These are phyloP conservation scores for Geotrichum candidum DNA, from an alignment of 1,139 yeast species.

Conservation along the genomic window DNA sequence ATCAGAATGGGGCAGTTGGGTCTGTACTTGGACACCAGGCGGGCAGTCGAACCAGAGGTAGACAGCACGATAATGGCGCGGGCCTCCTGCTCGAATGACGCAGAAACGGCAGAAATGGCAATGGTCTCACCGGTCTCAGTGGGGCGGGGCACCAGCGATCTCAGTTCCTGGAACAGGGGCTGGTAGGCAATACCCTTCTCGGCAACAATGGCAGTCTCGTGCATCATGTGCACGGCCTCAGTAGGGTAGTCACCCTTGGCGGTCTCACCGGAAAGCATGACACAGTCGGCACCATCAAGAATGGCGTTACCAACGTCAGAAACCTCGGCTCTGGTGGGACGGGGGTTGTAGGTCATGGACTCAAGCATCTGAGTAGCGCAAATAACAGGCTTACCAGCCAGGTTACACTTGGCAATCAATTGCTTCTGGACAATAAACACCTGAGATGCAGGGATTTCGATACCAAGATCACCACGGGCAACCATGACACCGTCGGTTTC, in stretches of 20 bases:
- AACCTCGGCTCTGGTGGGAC: constrained; percentile 99
- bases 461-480: constrained; percentile 99
- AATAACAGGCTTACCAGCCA: constrained; percentile 98
- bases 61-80: constrained; percentile 95
- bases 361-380: constrained; percentile 99
- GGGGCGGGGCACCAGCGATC: constrained; percentile 80
- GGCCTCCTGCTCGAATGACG: constrained; percentile 93
- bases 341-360: constrained; percentile 98
- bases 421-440: constrained; percentile 98
- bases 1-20: constrained; percentile 96
- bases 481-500: constrained; percentile 99
- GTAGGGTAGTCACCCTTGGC: constrained; percentile 98
- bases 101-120: constrained; percentile 94
- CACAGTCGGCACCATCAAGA: constrained; percentile 99
- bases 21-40: constrained; percentile 94
- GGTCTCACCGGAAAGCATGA: constrained; percentile 98
- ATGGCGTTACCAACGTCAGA: constrained; percentile 99
- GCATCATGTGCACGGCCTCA: constrained; percentile 98
- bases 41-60: constrained; percentile 91
- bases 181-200: constrained; percentile 94
- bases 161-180: constrained; percentile 81
- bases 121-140: constrained; percentile 93
- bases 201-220: constrained; percentile 92
- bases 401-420: constrained; percentile 96
- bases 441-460: constrained; percentile 98